These are phyloP conservation scores for Saturnispora dispora DNA, from an alignment of 805 yeast species.

Conservation along the genomic window DNA sequence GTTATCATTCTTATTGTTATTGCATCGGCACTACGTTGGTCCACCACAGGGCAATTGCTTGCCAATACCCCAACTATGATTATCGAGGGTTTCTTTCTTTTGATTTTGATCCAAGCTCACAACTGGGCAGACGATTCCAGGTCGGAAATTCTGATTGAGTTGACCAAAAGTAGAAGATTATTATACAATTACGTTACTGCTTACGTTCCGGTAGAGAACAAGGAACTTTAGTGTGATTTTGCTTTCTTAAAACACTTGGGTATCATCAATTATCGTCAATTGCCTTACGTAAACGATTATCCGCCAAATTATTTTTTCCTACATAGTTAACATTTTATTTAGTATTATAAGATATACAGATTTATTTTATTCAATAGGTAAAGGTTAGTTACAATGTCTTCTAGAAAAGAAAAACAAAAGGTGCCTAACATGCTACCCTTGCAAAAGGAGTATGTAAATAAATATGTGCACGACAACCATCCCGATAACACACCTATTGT, in stretches of 20 bases:
- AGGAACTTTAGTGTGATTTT: too few species aligned
- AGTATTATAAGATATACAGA: background rate
- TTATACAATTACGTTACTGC: conserved; percentile 5
- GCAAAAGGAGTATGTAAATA: conserved; percentile 57
- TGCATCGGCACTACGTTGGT: conserved; percentile 31
- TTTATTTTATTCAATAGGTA: background rate
- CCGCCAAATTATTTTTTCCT: background rate
- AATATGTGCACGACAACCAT: conserved; percentile 66
- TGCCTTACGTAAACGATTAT: background rate
- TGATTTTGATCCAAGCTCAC: conserved; percentile 33
- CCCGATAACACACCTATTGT: conserved; percentile 45
- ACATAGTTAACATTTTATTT: background rate
- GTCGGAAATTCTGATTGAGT: conserved; percentile 7
- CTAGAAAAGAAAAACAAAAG: conserved; percentile 12
- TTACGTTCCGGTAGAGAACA: background rate
- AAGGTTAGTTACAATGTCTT: conserved; percentile 5
- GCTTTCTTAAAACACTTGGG: background rate
- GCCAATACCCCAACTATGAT: conserved; percentile 37
- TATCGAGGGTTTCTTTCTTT: conserved; percentile 33
- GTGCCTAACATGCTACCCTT: conserved; percentile 40
- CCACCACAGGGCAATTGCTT: conserved; percentile 32
- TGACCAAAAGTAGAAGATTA: conserved; percentile 10
- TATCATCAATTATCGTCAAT: background rate
- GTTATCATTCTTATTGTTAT: conserved; percentile 26
- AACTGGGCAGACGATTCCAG: conserved; percentile 20